These are phyloP conservation scores for Camellia granthamiana DNA, from an alignment of 148 eudicot species.

Conservation along the genomic window DNA sequence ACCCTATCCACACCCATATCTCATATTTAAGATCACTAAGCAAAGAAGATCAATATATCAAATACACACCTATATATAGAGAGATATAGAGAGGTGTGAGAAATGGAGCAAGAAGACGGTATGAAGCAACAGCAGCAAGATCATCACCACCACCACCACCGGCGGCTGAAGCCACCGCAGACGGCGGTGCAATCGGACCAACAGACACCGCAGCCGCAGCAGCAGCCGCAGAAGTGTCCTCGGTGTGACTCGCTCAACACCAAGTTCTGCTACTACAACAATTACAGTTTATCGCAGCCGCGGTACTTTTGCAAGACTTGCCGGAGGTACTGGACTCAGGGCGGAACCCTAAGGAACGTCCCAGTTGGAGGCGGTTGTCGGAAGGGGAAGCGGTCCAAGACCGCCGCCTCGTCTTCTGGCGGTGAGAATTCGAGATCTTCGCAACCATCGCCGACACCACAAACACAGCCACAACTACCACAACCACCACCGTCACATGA, in stretches of 20 bases:
- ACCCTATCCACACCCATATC: neutral
- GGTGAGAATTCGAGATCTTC: neutral
- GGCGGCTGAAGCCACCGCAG: slow-evolving; percentile 15
- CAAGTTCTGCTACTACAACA: slow-evolving; percentile 50
- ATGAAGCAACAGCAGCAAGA: slow-evolving; percentile 13
- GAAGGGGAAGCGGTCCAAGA: slow-evolving; percentile 35
- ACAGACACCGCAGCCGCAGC: neutral
- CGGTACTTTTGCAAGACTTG: slow-evolving; percentile 47
- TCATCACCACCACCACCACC: neutral
- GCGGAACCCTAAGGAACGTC: slow-evolving; percentile 46
- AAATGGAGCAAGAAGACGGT: slow-evolving; percentile 25
- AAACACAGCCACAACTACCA: neutral
- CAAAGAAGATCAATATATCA: neutral
- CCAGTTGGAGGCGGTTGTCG: slow-evolving; percentile 52
- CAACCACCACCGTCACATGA: neutral
- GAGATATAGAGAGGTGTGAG: slow-evolving; percentile 8
- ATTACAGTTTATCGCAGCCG: slow-evolving; percentile 44
- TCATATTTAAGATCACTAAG: neutral
- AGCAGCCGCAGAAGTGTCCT: slow-evolving; percentile 43
- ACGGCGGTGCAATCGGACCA: slow-evolving; percentile 6
- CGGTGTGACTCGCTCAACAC: slow-evolving; percentile 45
- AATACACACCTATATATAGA: neutral
- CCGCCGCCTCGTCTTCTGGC: neutral
- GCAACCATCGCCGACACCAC: neutral
- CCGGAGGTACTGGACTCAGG: slow-evolving; percentile 52